Evolutionary conservation across 192 early-diverging fungal genomes (phyloP).

Genomic region (Thamnidium elegans): DNA sequence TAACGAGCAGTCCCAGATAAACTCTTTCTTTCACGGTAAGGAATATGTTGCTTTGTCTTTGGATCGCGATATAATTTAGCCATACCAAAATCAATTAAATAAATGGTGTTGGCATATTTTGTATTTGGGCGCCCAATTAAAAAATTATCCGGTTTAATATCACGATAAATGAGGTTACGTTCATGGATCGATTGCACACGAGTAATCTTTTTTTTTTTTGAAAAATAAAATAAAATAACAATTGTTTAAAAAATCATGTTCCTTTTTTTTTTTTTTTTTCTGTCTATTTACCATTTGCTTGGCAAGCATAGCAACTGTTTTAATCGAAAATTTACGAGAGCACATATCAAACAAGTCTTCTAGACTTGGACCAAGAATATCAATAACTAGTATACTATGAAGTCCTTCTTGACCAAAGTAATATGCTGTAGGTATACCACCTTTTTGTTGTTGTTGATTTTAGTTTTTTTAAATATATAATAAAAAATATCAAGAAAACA

Average conservation of each 20-base stretch:
- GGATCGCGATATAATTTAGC: slow-evolving; percentile 97
- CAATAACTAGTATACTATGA: slow-evolving; percentile 91
- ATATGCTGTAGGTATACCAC: slow-evolving; percentile 87
- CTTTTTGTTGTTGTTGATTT: slow-evolving; percentile 25
- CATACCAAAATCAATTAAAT: slow-evolving; percentile 98
- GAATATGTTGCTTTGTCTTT: slow-evolving; percentile 94
- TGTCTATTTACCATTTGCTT: slow-evolving; percentile 80
- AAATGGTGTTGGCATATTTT: slow-evolving; percentile 63
- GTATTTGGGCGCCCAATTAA: slow-evolving; percentile 77
- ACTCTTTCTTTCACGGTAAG: slow-evolving; percentile 92
- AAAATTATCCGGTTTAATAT: slow-evolving; percentile 99
- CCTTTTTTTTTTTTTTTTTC: slow-evolving; percentile 5
- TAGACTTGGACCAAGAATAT: slow-evolving; percentile 89
- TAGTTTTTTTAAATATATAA: not conserved
- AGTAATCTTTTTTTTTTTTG: slow-evolving; percentile 42
- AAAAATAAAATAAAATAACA: slow-evolving; percentile 3
- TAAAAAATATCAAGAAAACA: not conserved
- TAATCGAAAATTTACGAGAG: slow-evolving; percentile 82
- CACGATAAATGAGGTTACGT: slow-evolving; percentile 90
- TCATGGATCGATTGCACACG: slow-evolving; percentile 93
- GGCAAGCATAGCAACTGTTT: slow-evolving; percentile 93
- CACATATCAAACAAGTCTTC: slow-evolving; percentile 98
- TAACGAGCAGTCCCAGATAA: slow-evolving; percentile 94
- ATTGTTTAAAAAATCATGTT: too few species aligned
- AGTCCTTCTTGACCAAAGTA: slow-evolving; percentile 98